phyloP scores from a whole-genome alignment of 2,329 filamentous ascomycete species.

The Bipolaris cookei region DNA sequence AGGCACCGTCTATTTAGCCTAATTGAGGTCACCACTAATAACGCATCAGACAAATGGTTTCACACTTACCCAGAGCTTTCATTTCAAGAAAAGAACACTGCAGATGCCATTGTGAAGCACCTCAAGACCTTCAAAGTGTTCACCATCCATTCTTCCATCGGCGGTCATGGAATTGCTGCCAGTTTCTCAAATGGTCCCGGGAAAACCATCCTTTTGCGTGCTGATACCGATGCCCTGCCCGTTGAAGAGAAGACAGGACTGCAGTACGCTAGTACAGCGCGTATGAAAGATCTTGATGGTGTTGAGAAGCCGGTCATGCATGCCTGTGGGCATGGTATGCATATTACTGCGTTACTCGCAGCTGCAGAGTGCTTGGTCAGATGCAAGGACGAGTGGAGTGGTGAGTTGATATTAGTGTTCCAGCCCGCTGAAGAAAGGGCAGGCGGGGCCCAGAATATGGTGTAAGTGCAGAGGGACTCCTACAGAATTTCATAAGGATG shows the following conservation, averaged over 20 bases:
- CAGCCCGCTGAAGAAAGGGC: conserved; percentile 72
- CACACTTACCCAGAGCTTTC: conserved; percentile 47
- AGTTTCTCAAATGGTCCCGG: conserved; percentile 63
- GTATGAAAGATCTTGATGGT: conserved; percentile 55
- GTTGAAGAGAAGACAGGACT: conserved; percentile 63
- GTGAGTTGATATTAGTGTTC: conserved; percentile 69
- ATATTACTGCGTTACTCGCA: conserved; percentile 65
- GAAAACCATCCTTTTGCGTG: conserved; percentile 63
- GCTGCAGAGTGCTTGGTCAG: conserved; percentile 59
- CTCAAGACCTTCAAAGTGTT: conserved; percentile 45
- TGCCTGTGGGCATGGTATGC: conserved; percentile 69
- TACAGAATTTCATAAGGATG: too few relatives aligned
- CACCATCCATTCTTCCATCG: conserved; percentile 60
- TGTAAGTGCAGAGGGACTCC: conserved; percentile 33
- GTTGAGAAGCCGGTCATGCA: conserved; percentile 67
- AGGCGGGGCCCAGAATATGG: conserved; percentile 67
- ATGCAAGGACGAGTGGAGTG: conserved; percentile 60
- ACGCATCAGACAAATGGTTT: conserved; percentile 40
- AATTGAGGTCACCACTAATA: conserved; percentile 5
- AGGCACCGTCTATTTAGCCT: neutral
- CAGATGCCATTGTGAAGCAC: conserved; percentile 37
- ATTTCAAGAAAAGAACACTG: conserved; percentile 44
- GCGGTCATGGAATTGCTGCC: conserved; percentile 65
- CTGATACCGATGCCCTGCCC: conserved; percentile 68
- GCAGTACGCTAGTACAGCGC: conserved; percentile 60